Base-by-base conservation (phyloP, 208 protist species). In the Leishmania tarentolae region DNA sequence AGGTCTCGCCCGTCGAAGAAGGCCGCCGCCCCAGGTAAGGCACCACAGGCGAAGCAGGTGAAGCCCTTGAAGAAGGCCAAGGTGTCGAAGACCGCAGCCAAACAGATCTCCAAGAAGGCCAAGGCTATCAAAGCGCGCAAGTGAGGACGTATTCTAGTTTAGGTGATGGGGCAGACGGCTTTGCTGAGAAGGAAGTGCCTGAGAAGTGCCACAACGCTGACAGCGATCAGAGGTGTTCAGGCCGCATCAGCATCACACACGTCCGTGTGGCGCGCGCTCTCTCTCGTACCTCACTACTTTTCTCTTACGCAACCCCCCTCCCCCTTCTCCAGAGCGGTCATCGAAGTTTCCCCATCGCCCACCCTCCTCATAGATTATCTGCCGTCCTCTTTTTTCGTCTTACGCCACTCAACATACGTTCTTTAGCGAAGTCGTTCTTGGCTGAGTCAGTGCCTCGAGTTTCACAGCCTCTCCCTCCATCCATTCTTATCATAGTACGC, bases 1-100 rank as follows among this genome's bases (percentile, higher is more conserved):
- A 83, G 75, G 76, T 46, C 75, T 40, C 44, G 56, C 42, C 66
- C 76, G 57, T 42, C 24, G 57, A 85, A 80, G 70, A 86, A 83
- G 44, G 68, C 59, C 31, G 79, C 56, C 37, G 28, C 35, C 13
- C 70, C 66, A 46, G 57, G 40, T 13, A 76, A 66, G 81, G 50
- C 46, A 11, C 17, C 7, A 17, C 65, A 75, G 31, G 40, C 75
- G 35, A 84, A 73, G 81, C 21, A 31, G 53, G 13, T 24, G 37
- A 57, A 24, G 8, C 65, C 68, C 6, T 9, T 66, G 11, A 84
- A 73, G 81, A 6, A 31, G 53, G 1, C 13, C 57, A 57, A 24
- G 8, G 40, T 56, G n/a, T 47, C 73, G 31, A 80, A 84, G 68
- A 61, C 42, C 28, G 75, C 75, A 17, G 56, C 77, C 65, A 84